A percentile compares a stretch with the other conserved stretches of the same genome.
Evolutionary conservation across 2,329 filamentous ascomycete species (phyloP).

Genomic region (Pestalotiopsis sp.): DNA sequence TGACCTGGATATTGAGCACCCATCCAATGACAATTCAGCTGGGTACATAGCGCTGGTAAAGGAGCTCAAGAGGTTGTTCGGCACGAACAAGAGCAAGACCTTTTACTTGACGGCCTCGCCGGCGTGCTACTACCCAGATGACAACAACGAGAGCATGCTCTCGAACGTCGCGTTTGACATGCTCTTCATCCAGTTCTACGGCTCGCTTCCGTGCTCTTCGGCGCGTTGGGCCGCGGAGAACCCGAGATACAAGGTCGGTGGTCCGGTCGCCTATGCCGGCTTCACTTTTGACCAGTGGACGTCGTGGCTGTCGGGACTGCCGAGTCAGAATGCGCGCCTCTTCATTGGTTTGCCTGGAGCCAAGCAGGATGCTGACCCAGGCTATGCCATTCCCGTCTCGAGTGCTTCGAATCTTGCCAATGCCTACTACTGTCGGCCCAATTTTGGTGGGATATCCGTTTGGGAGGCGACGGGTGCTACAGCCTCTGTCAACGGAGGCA

Average conservation of each 20-base stretch:
- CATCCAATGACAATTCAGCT: conserved; percentile 29
- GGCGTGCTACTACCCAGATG: conserved; percentile 45
- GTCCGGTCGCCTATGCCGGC: conserved; percentile 20
- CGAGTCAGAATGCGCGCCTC: conserved; percentile 45
- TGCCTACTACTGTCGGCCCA: conserved; percentile 44
- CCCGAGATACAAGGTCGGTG: conserved; percentile 28
- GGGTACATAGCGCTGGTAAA: conserved; percentile 33
- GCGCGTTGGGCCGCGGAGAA: conserved; percentile 32
- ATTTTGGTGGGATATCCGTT: conserved; percentile 49
- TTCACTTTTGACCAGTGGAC: conserved; percentile 50
- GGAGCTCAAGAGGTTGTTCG: conserved; percentile 27
- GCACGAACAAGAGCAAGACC: conserved; percentile 16
- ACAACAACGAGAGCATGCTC: conserved; percentile 43
- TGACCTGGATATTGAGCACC: conserved; percentile 34
- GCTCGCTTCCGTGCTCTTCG: conserved; percentile 43
- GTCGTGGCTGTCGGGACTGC: conserved; percentile 31
- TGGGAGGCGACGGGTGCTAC: conserved; percentile 44
- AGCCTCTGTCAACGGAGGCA: conserved; percentile 36
- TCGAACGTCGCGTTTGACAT: conserved; percentile 35
- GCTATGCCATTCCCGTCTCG: conserved; percentile 35
- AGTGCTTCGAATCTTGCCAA: conserved; percentile 42
- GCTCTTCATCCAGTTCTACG: conserved; percentile 53
- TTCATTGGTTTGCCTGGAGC: conserved; percentile 44
- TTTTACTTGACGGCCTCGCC: conserved; percentile 45
- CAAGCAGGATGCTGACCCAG: conserved; percentile 29